phyloP scores from a whole-genome alignment of 208 protist genomes.

The Trypanosoma theileri region DNA sequence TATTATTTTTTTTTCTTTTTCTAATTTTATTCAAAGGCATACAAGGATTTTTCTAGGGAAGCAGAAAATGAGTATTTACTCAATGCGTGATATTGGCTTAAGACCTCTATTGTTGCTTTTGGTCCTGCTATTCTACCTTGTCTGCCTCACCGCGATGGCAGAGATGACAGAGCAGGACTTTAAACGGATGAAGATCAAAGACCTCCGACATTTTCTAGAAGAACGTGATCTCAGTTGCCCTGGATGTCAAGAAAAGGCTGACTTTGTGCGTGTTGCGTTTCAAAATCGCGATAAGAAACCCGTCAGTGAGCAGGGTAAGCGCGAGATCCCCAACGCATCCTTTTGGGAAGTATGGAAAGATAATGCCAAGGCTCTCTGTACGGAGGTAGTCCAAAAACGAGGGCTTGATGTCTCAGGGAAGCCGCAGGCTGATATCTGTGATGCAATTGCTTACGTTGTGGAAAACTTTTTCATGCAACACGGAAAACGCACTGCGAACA shows the following conservation, averaged over 20 bases:
- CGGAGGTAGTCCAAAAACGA: constrained; percentile 44
- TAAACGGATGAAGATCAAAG: constrained; percentile 87
- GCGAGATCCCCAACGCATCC: constrained; percentile 55
- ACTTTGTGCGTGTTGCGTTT: constrained; percentile 84
- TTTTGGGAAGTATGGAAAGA: constrained; percentile 83
- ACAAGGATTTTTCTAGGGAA: no score
- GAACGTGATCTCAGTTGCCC: constrained; percentile 71
- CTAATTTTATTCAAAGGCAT: no score
- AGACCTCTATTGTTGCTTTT: neutral
- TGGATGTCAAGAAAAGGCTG: constrained; percentile 85
- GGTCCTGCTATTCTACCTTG: neutral
- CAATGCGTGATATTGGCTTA: neutral
- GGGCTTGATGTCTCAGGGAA: constrained; percentile 42
- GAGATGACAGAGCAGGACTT: constrained; percentile 66
- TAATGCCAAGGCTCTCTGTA: constrained; percentile 47
- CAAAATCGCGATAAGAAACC: constrained; percentile 66
- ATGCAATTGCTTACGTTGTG: constrained; percentile 43
- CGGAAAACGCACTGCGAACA: constrained; percentile 62
- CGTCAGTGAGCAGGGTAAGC: constrained; percentile 48
- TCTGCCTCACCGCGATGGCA: neutral
- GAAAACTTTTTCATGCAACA: constrained; percentile 86
- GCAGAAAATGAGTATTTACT: no score
- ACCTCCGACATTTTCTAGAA: constrained; percentile 76
- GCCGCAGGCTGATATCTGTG: constrained; percentile 54
- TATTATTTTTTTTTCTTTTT: no score